A percentile compares a stretch with the other conserved stretches of the same genome.
Evolutionary conservation across 2,329 filamentous ascomycete genomes (phyloP).

Genomic region (Scedosporium dehoogii): DNA sequence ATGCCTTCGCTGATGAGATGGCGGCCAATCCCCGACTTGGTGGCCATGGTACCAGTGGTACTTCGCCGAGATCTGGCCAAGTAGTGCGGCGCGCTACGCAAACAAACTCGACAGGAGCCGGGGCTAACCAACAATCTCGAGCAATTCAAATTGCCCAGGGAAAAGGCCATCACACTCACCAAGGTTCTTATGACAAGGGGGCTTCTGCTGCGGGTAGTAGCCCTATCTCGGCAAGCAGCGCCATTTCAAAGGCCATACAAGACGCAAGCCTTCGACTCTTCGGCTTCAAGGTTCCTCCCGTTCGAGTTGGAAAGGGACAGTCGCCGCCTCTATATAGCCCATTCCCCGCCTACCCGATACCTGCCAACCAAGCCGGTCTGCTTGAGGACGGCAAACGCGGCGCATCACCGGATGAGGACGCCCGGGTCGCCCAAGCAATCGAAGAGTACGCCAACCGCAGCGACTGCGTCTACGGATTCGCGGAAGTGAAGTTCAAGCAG

Average conservation of each 20-base stretch:
- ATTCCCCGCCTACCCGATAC: conserved; percentile 75
- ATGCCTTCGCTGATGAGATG: conserved; percentile 91
- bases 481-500: conserved; percentile 97
- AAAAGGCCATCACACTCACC: conserved; percentile 61
- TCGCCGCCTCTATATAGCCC: conserved; percentile 73
- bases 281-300: conserved; percentile 59
- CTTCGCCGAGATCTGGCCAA: conserved; percentile 46
- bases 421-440: conserved; percentile 65
- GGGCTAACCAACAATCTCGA: conserved; percentile 56
- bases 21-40: conserved; percentile 64
- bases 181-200: conserved; percentile 66
- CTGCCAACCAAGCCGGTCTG: conserved; percentile 49
- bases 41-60: conserved; percentile 5
- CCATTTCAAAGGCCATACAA: conserved; percentile 89
- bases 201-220: conserved; percentile 42
- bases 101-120: conserved; percentile 52
- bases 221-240: conserved; percentile 68
- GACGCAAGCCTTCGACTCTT: conserved; percentile 74
- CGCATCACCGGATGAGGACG: conserved; percentile 64
- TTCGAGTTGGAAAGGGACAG: conserved; percentile 50
- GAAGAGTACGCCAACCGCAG: conserved; percentile 89
- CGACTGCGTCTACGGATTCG: conserved; percentile 94
- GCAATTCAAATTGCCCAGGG: conserved; percentile 66
- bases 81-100: conserved; percentile 70
- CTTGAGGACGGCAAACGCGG: conserved; percentile 54